These are phyloP conservation scores for Trametes meyenii DNA, from an alignment of 768 basidiomycete genomes.

Conservation along the genomic window DNA sequence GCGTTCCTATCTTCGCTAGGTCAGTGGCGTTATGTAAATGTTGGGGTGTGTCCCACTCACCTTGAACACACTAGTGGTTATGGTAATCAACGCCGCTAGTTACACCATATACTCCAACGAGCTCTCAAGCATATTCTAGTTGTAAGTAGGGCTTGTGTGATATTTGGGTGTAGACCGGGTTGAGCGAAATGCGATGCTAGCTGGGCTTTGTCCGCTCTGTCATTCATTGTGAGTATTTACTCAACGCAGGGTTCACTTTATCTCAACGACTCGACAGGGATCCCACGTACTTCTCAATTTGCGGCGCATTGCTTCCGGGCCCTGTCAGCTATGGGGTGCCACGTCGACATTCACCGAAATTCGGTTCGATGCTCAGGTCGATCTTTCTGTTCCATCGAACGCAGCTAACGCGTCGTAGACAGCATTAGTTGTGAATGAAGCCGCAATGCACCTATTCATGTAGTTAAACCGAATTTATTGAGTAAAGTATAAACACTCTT, in stretches of 20 bases:
- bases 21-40: not conserved
- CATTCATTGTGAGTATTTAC: constrained; percentile 9
- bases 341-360: not conserved
- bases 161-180: not conserved
- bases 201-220: constrained; percentile 14
- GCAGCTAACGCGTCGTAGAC: too few relatives aligned
- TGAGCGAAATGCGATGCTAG: not conserved
- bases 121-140: constrained; percentile 17
- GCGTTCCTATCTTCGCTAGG: constrained; percentile 10
- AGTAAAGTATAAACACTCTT: not conserved
- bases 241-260: too few relatives aligned
- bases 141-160: constrained; percentile 2
- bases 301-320: not conserved
- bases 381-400: not conserved
- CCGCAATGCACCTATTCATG: too few relatives aligned
- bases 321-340: not conserved
- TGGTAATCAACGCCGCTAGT: constrained; percentile 23
- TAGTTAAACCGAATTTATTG: too few relatives aligned
- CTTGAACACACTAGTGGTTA: not conserved
- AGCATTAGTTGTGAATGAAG: too few relatives aligned
- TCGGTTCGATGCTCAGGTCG: too few relatives aligned
- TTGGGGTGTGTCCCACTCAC: not conserved
- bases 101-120: constrained; percentile 11
- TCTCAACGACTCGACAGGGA: not conserved
- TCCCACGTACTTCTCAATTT: constrained; percentile 20